Base-by-base conservation (phyloP, 73 alveolate genomes). In the Symbiodinium pilosum region DNA sequence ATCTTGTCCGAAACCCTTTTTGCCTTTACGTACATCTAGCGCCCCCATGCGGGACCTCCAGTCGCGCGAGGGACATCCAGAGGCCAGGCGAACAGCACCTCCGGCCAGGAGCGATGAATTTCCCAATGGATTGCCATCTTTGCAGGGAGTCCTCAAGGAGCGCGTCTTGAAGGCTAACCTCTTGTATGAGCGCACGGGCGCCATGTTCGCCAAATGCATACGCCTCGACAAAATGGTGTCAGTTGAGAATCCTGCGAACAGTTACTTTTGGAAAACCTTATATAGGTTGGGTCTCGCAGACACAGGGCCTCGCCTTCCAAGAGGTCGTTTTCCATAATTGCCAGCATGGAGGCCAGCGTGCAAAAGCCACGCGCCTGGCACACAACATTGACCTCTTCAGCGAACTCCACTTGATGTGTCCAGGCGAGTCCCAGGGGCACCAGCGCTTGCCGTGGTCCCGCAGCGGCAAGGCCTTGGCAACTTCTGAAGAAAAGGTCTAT, bases 21-120 rank as follows among this genome's bases (percentile, higher is more conserved):
- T 83, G 89, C 64, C 11, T 83, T 83, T 38, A 30, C 26, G 59
- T 38, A 18, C 89, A 83, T 24, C 12, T 83, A 9, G 89, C 89
- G 20, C 89, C 89, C 0, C 89, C 89, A 0, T 83, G 89, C 32
- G 89, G 89, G 34, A 83, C 89, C 0, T 34, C 68, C 69, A 21
- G 42, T 36, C n/a, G 89, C 1, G 89, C 89, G 0, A n/a, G 89
- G 0, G 28, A 21, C 24, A 83, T 83, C 1, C 42, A 0, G 41
- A 0, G 41, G 34, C 24, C 39, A 2, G 38, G 64, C 40, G 21
- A 11, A 2, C 18, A 14, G 68, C 89, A 1, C 41, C 12, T 3
- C 59, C 68, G 0, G 42, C 28, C 0, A 3, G 89, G 2, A 39
- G 20, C 41, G 89, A 83, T 1, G 5, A 0, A 1, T 24, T 40